Conservation (phyloP, 2,329 filamentous ascomycete species). For the Meredithiella fracta region DNA sequence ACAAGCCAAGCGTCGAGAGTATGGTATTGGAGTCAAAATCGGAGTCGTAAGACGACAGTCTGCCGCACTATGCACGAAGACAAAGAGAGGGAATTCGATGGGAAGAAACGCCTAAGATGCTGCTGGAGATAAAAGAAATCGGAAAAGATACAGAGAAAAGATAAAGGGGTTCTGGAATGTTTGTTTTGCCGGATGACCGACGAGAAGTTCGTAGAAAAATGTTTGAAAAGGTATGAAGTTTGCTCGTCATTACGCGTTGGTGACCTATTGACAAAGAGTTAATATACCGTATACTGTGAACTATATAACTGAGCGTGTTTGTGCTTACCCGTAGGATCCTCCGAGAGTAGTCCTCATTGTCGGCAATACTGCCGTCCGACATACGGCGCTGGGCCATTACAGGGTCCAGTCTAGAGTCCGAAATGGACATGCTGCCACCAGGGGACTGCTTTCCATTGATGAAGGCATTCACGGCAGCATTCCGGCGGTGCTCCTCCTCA, state of each 20-base stretch:
- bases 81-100: neutral
- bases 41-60: no score
- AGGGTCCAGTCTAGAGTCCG: conserved; percentile 73
- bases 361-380: conserved; percentile 90
- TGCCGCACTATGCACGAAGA: neutral
- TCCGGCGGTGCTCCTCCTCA: conserved; percentile 71
- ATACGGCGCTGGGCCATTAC: conserved; percentile 68
- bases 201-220: conserved; percentile 10
- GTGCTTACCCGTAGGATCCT: conserved; percentile 75
- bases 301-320: neutral
- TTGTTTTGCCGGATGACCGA: conserved; percentile 6
- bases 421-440: conserved; percentile 50
- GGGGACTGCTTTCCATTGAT: conserved; percentile 48
- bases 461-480: conserved; percentile 63
- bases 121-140: conserved; percentile 11
- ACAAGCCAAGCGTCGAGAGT: neutral
- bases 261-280: conserved; percentile 31
- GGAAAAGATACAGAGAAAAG: conserved; percentile 13
- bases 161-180: neutral
- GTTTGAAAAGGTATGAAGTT: neutral
- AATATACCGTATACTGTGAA: conserved; percentile 12
- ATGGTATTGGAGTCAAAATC: neutral
- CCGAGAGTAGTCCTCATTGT: conserved; percentile 92
- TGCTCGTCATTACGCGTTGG: conserved; percentile 34
- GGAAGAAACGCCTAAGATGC: conserved; percentile 13